phyloP scores from a whole-genome alignment of 768 basidiomycete genomes.

The Lactarius hengduanensis region DNA sequence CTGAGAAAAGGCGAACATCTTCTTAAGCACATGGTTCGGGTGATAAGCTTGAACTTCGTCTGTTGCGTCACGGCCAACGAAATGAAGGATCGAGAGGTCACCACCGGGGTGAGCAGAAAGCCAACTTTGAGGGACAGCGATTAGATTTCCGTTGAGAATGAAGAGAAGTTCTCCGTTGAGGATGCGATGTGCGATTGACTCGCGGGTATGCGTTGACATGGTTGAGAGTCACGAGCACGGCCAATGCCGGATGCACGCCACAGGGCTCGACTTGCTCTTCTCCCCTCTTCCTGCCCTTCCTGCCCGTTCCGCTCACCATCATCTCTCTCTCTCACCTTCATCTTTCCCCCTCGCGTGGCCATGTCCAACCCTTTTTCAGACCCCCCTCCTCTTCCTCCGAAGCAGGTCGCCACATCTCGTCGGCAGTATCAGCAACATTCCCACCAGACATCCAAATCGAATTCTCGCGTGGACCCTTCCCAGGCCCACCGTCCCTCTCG shows the following conservation, averaged over 20 bases:
- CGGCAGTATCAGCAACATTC: constrained; percentile 26
- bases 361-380: constrained; percentile 22
- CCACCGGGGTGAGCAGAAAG: constrained; percentile 90
- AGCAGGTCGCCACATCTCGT: constrained; percentile 31
- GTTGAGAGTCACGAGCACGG: neutral
- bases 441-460: constrained; percentile 17
- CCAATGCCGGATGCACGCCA: neutral
- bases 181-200: constrained; percentile 66
- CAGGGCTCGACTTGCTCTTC: neutral
- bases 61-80: constrained; percentile 90
- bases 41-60: constrained; percentile 97
- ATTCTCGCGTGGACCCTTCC: constrained; percentile 53
- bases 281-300: neutral
- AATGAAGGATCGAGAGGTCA: constrained; percentile 84
- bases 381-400: constrained; percentile 39
- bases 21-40: constrained; percentile 50
- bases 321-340: neutral
- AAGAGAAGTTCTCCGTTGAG: constrained; percentile 74
- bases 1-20: constrained; percentile 63
- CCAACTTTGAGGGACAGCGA: constrained; percentile 71
- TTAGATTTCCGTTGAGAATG: constrained; percentile 63
- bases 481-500: constrained; percentile 66
- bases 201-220: constrained; percentile 35
- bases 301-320: neutral
- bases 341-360: constrained; percentile 10